Evolutionary conservation across 2,329 filamentous ascomycete genomes (phyloP), one percentile per base, ranked within the genome.

Genomic region (Didymella pinodella): DNA sequence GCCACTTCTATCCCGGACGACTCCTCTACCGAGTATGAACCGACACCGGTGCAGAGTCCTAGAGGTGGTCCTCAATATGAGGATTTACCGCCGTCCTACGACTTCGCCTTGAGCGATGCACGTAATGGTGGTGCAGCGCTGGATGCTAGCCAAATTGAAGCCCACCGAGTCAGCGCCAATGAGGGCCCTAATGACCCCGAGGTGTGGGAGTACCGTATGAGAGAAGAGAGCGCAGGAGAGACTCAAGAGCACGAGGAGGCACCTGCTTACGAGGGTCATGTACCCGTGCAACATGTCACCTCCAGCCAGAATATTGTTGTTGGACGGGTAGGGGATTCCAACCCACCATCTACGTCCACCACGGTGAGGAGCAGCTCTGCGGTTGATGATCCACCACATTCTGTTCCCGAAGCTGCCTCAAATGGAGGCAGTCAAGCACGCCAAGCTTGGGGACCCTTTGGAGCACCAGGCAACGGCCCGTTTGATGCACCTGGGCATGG

Each of bases 11-110:
- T 73, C 43, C 66, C 69, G 14, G 72, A 76, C 47, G 71, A 73
- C 26, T 75, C 71, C 10, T 71, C 75, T 34, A 64, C 72, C 3
- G 72, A 75, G 0, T 70, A 67, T 20, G 67, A 70, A 22, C 71
- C 71, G 4, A 76, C 74, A 1, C 74, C 74, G 20, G 26, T 66
- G 3, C 65, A 71, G 25, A 75, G 72, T 47, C 72, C 72, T 6
- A 63, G 63, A 22, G 74, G 63, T 22, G 74, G 75, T 11, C 72
- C 73, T 1, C 71, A 68, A 14, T 76, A 76, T 48, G 72, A 76
- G 48, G 75, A 78, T 49, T 61, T 77, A 3, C 75, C 75, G 20
- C 75, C 75, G 1, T 72, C 74, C 0, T 78, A 78, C 50, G 73
- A 75, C 43, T 70, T 77, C 56, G 75, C 75, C 6, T 70, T 73